These are phyloP conservation scores for Botryotinia narcissicola DNA, from an alignment of 2,329 filamentous ascomycete genomes.

Conservation along the genomic window DNA sequence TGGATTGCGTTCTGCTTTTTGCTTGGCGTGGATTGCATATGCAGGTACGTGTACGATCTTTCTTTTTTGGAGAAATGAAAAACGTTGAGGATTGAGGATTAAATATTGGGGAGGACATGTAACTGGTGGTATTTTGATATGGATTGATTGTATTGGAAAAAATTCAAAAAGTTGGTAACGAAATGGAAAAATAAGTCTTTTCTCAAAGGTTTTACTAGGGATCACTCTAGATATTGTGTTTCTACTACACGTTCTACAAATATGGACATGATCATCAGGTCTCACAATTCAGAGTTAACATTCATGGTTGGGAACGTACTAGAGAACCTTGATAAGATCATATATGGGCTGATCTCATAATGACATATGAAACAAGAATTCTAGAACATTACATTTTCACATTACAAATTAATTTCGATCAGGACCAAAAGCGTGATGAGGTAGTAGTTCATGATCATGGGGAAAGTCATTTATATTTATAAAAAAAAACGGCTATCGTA, in stretches of 20 bases:
- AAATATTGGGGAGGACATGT: background rate
- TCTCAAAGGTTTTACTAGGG: background rate
- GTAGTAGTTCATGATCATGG: background rate
- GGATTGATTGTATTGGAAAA: background rate
- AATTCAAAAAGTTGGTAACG: background rate
- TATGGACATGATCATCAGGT: background rate
- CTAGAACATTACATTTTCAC: background rate
- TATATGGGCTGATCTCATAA: too few species aligned
- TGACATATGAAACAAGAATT: background rate
- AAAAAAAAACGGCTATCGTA: slow-evolving; percentile 10
- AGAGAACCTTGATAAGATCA: too few species aligned
- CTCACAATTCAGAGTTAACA: background rate
- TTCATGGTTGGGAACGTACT: background rate
- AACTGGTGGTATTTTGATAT: background rate
- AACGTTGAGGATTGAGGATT: background rate
- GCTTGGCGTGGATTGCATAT: background rate
- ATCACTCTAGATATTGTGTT: background rate
- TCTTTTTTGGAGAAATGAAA: background rate
- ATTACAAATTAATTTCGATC: background rate
- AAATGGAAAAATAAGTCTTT: background rate
- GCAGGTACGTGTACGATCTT: background rate
- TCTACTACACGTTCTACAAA: background rate
- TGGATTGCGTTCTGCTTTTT: background rate
- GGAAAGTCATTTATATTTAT: slow-evolving; percentile 9
- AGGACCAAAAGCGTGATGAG: background rate